phyloP scores from a whole-genome alignment of 495 filamentous ascomycete species.

The Evernia prunastri region DNA sequence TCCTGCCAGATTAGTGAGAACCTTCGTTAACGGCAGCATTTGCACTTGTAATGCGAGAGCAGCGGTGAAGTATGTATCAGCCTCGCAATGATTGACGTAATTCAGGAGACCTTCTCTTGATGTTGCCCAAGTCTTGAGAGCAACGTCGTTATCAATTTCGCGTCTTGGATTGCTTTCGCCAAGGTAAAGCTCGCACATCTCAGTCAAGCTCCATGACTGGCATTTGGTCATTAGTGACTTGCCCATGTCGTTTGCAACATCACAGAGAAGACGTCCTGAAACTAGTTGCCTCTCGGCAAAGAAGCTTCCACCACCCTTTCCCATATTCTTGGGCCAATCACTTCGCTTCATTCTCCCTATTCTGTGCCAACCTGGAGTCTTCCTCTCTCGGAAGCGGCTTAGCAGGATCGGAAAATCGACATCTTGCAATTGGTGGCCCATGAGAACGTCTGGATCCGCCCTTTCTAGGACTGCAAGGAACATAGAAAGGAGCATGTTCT shows the following conservation, averaged over 20 bases:
- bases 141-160: slow-evolving; percentile 81
- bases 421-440: slow-evolving; percentile 95
- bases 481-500: slow-evolving; percentile 73
- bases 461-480: slow-evolving; percentile 83
- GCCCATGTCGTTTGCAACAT: slow-evolving; percentile 92
- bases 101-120: slow-evolving; percentile 84
- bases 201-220: slow-evolving; percentile 93
- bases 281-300: slow-evolving; percentile 88
- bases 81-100: slow-evolving; percentile 84
- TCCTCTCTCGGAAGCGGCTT: slow-evolving; percentile 80
- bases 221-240: slow-evolving; percentile 97
- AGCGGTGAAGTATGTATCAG: slow-evolving; percentile 92
- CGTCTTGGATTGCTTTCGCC: slow-evolving; percentile 58
- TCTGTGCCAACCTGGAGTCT: slow-evolving; percentile 85
- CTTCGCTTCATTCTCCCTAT: slow-evolving; percentile 78
- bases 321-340: slow-evolving; percentile 83
- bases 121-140: slow-evolving; percentile 80
- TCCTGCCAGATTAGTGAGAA: slow-evolving; percentile 91
- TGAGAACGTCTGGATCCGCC: slow-evolving; percentile 85
- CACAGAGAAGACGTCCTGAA: slow-evolving; percentile 83
- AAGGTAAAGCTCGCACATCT: slow-evolving; percentile 92
- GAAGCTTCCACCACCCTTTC: slow-evolving; percentile 77
- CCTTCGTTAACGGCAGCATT: slow-evolving; percentile 88
- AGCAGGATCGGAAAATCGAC: slow-evolving; percentile 91
- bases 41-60: slow-evolving; percentile 82